These are phyloP conservation scores for Sarcocystis neurona DNA, from an alignment of 169 alveolate genomes.

Conservation along the genomic window DNA sequence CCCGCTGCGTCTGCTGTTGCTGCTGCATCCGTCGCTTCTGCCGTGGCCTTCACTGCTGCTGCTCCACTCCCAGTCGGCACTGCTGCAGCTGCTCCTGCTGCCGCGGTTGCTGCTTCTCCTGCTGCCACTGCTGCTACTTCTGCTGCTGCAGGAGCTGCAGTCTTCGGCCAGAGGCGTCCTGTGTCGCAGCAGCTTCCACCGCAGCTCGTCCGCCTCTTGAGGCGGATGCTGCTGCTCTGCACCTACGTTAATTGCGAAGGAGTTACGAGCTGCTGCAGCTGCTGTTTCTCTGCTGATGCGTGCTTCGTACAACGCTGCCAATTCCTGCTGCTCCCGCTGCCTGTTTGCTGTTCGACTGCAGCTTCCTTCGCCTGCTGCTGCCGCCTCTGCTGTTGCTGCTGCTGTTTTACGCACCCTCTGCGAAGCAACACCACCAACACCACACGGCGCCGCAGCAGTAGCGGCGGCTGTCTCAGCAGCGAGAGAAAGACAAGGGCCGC, in stretches of 20 bases:
- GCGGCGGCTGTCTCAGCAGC: neutral
- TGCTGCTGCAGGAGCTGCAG: slow-evolving; percentile 42
- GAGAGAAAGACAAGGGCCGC: neutral
- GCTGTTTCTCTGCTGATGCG: too few species aligned
- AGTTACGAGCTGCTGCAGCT: too few species aligned
- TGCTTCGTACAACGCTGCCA: too few species aligned
- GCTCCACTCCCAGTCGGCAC: too few species aligned
- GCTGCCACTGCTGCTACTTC: slow-evolving; percentile 5
- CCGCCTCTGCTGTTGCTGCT: neutral
- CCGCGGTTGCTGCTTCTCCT: slow-evolving; percentile 46
- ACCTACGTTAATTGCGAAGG: neutral
- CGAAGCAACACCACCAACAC: neutral
- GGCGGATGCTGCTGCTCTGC: too few species aligned
- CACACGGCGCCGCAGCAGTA: slow-evolving; percentile 39
- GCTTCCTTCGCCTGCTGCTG: slow-evolving; percentile 11
- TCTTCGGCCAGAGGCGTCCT: slow-evolving; percentile 29
- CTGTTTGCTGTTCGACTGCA: too few species aligned
- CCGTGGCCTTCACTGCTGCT: too few species aligned
- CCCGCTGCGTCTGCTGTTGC: too few species aligned
- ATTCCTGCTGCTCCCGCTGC: too few species aligned
- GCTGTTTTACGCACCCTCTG: slow-evolving; percentile 36
- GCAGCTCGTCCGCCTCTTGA: too few species aligned
- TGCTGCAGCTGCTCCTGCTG: neutral
- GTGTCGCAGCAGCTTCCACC: slow-evolving; percentile 30
- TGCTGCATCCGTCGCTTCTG: too few species aligned